Evolutionary conservation across 768 basidiomycete genomes (phyloP).

Genomic region (Amanita rubescens): DNA sequence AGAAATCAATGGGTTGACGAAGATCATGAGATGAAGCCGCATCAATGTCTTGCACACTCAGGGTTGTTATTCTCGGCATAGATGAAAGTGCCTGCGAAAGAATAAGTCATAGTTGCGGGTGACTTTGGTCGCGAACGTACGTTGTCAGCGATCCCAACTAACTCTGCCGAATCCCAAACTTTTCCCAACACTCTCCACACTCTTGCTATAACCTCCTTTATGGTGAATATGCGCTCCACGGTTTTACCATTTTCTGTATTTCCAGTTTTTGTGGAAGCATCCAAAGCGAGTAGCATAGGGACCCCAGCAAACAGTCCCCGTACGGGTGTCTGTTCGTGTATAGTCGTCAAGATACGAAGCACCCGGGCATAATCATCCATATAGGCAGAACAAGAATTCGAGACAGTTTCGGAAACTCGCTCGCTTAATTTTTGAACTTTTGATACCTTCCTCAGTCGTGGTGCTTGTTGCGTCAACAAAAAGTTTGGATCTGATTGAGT

Average conservation of each 20-base stretch:
- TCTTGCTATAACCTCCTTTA: slow-evolving; percentile 56
- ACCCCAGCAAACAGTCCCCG: slow-evolving; percentile 69
- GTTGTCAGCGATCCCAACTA: slow-evolving; percentile 47
- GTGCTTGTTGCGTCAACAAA: slow-evolving; percentile 31
- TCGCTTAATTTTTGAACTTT: slow-evolving; percentile 47
- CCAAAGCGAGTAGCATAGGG: slow-evolving; percentile 81
- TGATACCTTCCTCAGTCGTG: slow-evolving; percentile 52
- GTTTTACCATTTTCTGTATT: slow-evolving; percentile 30
- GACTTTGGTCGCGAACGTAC: slow-evolving; percentile 28
- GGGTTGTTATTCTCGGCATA: slow-evolving; percentile 28
- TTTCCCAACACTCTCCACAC: slow-evolving; percentile 65
- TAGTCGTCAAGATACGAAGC: slow-evolving; percentile 53
- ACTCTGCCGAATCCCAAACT: slow-evolving; percentile 57
- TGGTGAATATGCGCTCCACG: slow-evolving; percentile 38
- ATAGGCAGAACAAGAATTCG: slow-evolving; percentile 45
- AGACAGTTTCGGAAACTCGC: slow-evolving; percentile 34
- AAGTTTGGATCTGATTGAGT: slow-evolving; percentile 5
- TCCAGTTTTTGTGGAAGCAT: slow-evolving; percentile 40
- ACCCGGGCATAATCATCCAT: slow-evolving; percentile 72
- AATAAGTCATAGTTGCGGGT: slow-evolving; percentile 6
- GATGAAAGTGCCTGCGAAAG: slow-evolving; percentile 38
- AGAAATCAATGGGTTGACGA: not conserved
- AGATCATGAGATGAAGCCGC: not conserved
- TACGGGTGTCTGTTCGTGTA: slow-evolving; percentile 69
- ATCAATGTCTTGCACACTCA: slow-evolving; percentile 15